Conservation (phyloP, 164 flowering plant species). For the Umbilicus rupestris region DNA sequence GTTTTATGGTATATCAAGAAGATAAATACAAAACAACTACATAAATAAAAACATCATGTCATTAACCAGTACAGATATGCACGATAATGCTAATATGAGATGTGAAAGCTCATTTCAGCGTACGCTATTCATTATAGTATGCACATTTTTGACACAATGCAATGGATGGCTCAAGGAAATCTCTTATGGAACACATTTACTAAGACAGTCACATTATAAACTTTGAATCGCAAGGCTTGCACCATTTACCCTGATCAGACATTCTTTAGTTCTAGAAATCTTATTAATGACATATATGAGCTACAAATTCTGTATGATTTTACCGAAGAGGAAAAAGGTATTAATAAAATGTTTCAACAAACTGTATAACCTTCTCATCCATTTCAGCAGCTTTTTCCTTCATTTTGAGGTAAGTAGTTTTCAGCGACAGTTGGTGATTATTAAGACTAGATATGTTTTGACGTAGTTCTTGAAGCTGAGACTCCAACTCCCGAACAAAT, state of each 20-base stretch:
- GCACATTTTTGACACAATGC: not conserved
- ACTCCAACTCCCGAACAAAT: conserved; percentile 49
- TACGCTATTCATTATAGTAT: not conserved
- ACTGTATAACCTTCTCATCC: conserved; percentile 50
- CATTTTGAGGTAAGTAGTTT: conserved; percentile 36
- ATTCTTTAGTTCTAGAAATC: not conserved
- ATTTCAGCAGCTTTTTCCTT: conserved; percentile 58
- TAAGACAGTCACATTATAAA: not conserved
- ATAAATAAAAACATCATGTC: not conserved
- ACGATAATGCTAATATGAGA: not conserved
- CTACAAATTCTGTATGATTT: not conserved
- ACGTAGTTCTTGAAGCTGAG: conserved; percentile 57
- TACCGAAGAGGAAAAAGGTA: not conserved
- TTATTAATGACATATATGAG: not conserved
- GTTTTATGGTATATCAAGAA: not conserved
- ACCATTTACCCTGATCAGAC: not conserved
- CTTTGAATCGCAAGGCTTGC: not conserved
- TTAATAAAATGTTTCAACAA: not conserved
- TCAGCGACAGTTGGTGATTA: conserved; percentile 59
- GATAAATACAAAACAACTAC: not conserved
- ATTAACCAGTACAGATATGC: not conserved
- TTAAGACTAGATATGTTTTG: conserved; percentile 58
- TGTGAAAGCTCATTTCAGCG: not conserved
- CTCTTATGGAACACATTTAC: not conserved
- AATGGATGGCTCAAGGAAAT: not conserved